These are phyloP conservation scores for Crucibulum laeve DNA, from an alignment of 768 basidiomycete genomes.

Conservation along the genomic window DNA sequence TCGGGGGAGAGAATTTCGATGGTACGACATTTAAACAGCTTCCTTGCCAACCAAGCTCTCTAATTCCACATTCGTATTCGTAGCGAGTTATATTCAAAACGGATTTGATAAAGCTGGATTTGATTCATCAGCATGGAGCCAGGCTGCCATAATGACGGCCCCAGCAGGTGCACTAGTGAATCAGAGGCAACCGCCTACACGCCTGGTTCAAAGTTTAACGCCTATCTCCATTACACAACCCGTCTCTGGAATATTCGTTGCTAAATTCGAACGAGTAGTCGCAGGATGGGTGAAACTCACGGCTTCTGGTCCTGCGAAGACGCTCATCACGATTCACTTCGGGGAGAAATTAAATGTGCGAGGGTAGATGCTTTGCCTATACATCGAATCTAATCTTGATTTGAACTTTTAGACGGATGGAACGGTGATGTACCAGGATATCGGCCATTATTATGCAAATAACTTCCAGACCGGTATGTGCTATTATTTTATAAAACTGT, in stretches of 20 bases:
- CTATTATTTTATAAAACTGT: too few species aligned
- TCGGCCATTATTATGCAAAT: too few species aligned
- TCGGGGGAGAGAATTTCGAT: conserved; percentile 25
- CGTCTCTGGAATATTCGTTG: conserved; percentile 17
- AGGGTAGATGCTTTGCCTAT: too few species aligned
- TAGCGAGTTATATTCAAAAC: conserved; percentile 18
- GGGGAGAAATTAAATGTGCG: conserved; percentile 25
- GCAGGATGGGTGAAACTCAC: conserved; percentile 22
- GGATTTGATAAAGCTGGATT: conserved; percentile 16
- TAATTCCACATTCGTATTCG: too few species aligned
- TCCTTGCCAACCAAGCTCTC: background rate
- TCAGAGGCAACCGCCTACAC: conserved; percentile 18
- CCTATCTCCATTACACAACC: conserved; percentile 19
- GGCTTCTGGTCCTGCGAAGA: conserved; percentile 17
- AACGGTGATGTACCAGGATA: too few species aligned
- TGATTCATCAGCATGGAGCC: conserved; percentile 14
- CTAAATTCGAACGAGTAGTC: conserved; percentile 19
- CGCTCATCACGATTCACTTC: conserved; percentile 21
- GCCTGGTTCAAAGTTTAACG: conserved; percentile 14
- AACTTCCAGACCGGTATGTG: too few species aligned
- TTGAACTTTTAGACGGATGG: too few species aligned
- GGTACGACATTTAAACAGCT: conserved; percentile 11
- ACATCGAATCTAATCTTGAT: too few species aligned
- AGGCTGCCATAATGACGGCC: conserved; percentile 12
- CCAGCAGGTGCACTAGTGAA: conserved; percentile 18